A percentile compares a stretch with the other conserved stretches of the same genome.
Evolutionary conservation across 345 rosid species (phyloP).

Genomic region (Pistacia vera): DNA sequence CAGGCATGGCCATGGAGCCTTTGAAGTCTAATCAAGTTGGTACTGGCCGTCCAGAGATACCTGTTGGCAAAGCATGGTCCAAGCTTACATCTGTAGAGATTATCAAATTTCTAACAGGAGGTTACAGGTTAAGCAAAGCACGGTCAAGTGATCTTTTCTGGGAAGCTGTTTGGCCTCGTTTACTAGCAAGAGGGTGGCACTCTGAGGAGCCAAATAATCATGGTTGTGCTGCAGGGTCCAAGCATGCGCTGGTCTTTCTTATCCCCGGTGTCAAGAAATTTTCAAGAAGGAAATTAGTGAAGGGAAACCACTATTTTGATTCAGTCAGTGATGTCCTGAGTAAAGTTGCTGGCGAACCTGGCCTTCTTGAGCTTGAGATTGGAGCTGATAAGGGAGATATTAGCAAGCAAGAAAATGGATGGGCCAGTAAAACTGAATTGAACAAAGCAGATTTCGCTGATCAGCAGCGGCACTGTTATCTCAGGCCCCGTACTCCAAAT

Average conservation of each 20-base stretch:
- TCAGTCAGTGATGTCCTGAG: conserved; percentile 58
- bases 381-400: conserved; percentile 19
- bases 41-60: conserved; percentile 52
- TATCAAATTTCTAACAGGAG: conserved; percentile 64
- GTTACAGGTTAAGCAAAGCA: conserved; percentile 76
- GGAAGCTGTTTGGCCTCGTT: conserved; percentile 98
- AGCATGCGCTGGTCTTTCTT: conserved; percentile 69
- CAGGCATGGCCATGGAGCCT: conserved; percentile 56
- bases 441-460: conserved; percentile 34
- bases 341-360: conserved; percentile 51
- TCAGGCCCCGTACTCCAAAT: conserved; percentile 44
- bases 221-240: conserved; percentile 32
- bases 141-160: conserved; percentile 80
- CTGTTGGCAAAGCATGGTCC: conserved; percentile 61
- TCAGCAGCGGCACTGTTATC: conserved; percentile 43
- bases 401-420: conserved; percentile 26
- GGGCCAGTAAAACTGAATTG: conserved; percentile 23
- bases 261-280: conserved; percentile 71
- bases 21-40: conserved; percentile 44
- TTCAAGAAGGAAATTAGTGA: conserved; percentile 71
- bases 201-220: conserved; percentile 72
- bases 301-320: conserved; percentile 79
- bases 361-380: conserved; percentile 52
- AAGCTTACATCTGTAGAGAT: conserved; percentile 58
- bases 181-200: conserved; percentile 90